Percentiles rank a stretch among this genome's conserved stretches.
phyloP scores from a whole-genome alignment of 257 asterid species.

The Handroanthus guayacan region DNA sequence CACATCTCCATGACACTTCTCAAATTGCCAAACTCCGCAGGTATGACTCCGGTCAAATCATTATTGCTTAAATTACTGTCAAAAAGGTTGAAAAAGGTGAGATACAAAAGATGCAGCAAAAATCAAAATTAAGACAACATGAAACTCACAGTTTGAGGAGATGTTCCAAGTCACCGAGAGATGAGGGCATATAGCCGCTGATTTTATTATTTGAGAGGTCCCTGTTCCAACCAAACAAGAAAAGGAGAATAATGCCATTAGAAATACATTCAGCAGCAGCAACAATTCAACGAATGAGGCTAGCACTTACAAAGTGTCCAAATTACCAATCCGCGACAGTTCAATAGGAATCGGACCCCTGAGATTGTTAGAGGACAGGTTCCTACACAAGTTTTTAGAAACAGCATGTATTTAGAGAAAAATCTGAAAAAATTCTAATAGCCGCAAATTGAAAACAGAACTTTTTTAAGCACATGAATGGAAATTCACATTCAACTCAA shows the following conservation, averaged over 20 bases:
- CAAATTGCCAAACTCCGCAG: constrained; percentile 91
- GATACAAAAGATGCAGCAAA: neutral
- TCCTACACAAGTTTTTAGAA: constrained; percentile 48
- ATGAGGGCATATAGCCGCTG: constrained; percentile 77
- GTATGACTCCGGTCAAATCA: constrained; percentile 68
- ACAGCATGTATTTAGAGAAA: neutral
- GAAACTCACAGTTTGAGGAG: constrained; percentile 86
- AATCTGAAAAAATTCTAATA: neutral
- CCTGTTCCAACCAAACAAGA: constrained; percentile 44
- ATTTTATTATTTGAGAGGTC: constrained; percentile 85
- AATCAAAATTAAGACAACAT: neutral
- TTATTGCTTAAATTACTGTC: constrained; percentile 85
- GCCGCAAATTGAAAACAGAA: neutral
- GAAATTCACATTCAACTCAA: too few species aligned
- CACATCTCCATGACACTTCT: constrained; percentile 95
- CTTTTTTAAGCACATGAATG: neutral
- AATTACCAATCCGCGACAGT: constrained; percentile 87
- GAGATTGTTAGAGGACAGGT: constrained; percentile 78
- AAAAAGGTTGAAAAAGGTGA: constrained; percentile 12
- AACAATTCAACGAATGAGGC: neutral
- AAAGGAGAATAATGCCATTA: neutral
- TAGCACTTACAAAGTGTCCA: constrained; percentile 86
- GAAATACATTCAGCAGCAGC: neutral
- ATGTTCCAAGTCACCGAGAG: constrained; percentile 97
- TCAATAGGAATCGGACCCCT: constrained; percentile 89